These are phyloP conservation scores for Purpureocillium takamizusanense DNA, from an alignment of 2,329 filamentous ascomycete species.

Conservation along the genomic window DNA sequence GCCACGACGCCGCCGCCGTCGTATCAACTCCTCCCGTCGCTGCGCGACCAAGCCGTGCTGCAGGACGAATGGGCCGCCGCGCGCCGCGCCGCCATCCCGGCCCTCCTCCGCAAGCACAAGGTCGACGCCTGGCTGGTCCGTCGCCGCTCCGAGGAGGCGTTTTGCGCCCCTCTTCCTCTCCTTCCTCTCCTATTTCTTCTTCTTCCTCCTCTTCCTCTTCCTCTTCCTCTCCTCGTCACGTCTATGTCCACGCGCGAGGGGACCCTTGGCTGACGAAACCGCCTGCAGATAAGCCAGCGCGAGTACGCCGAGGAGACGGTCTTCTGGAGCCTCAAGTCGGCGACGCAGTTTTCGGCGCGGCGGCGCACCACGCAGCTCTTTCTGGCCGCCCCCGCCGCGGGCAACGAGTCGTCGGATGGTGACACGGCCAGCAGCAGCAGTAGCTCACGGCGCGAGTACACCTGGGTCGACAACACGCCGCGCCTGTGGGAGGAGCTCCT, in stretches of 20 bases:
- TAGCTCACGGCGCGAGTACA: constrained; percentile 17
- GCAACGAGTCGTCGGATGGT: too few relatives aligned
- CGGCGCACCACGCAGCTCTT: constrained; percentile 37
- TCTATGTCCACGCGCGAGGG: too few relatives aligned
- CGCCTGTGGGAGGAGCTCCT: constrained; percentile 30
- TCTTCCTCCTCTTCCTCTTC: too few relatives aligned
- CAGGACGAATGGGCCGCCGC: constrained; percentile 3
- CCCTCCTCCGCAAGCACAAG: not conserved
- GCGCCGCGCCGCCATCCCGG: not conserved
- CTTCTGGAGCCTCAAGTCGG: constrained; percentile 40
- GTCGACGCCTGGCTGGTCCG: not conserved
- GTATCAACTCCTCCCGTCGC: constrained; percentile 7
- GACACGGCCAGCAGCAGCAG: too few relatives aligned
- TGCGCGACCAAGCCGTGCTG: constrained; percentile 6
- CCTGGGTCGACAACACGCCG: constrained; percentile 38
- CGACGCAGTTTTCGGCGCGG: constrained; percentile 29
- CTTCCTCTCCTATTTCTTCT: too few relatives aligned
- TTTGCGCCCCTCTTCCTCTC: too few relatives aligned
- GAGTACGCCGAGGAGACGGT: constrained; percentile 43
- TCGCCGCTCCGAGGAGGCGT: not conserved
- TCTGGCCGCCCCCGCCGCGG: constrained; percentile 4
- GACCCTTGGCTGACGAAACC: too few relatives aligned
- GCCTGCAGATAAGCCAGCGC: constrained; percentile 36
- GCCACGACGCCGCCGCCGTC: too few relatives aligned
- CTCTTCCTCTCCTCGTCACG: too few relatives aligned